Percentiles rank a stretch among this genome's conserved stretches.
Evolutionary conservation across 805 yeast genomes (phyloP).

Genomic region (Candida cerambycidarum): DNA sequence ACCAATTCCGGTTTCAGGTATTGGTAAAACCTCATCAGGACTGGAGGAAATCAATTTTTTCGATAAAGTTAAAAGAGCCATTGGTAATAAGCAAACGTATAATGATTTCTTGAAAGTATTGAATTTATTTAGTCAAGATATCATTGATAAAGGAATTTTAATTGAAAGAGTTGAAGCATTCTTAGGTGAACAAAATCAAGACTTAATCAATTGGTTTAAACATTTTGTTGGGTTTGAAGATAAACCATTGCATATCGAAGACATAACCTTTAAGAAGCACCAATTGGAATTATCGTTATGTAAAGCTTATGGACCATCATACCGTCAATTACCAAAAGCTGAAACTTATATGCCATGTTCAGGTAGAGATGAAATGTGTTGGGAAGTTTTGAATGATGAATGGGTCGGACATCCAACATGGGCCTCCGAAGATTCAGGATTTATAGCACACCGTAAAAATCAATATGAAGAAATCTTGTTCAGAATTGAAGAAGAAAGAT

Average conservation of each 20-base stretch:
- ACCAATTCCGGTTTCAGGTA: slow-evolving; percentile 55
- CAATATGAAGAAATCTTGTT: slow-evolving; percentile 96
- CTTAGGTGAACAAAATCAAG: slow-evolving; percentile 72
- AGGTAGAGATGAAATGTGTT: slow-evolving; percentile 98
- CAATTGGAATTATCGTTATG: slow-evolving; percentile 86
- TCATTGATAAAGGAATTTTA: slow-evolving; percentile 78
- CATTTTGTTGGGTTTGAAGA: slow-evolving; percentile 86
- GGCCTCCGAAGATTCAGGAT: slow-evolving; percentile 99
- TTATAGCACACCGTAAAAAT: slow-evolving; percentile 97
- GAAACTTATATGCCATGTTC: slow-evolving; percentile 97
- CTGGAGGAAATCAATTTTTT: slow-evolving; percentile 87
- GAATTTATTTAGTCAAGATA: slow-evolving; percentile 85
- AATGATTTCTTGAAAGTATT: slow-evolving; percentile 88
- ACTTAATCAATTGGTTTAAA: slow-evolving; percentile 88
- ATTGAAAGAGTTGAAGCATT: slow-evolving; percentile 84
- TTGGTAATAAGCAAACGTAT: slow-evolving; percentile 86
- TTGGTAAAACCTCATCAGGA: slow-evolving; percentile 55
- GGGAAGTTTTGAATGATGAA: slow-evolving; percentile 97
- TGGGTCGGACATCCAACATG: slow-evolving; percentile 99
- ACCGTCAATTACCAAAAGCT: slow-evolving; percentile 86
- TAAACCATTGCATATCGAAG: slow-evolving; percentile 82
- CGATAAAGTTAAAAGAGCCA: slow-evolving; percentile 84
- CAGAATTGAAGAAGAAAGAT: slow-evolving; percentile 96
- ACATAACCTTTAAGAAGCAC: slow-evolving; percentile 84
- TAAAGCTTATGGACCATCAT: slow-evolving; percentile 94